phyloP scores from a whole-genome alignment of 2,329 filamentous ascomycete species.

The Trichoderma gracile region DNA sequence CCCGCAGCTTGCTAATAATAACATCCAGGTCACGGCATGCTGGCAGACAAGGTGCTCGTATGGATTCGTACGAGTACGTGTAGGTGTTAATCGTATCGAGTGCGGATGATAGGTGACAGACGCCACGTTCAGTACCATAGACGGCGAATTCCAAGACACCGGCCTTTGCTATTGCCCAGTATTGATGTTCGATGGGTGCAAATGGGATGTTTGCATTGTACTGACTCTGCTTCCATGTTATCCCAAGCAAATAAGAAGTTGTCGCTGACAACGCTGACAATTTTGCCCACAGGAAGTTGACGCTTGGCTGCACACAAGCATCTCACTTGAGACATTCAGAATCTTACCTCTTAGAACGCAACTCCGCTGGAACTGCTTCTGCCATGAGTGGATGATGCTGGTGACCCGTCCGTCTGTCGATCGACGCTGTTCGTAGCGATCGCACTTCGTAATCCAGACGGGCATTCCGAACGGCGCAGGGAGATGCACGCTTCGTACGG shows the following conservation, averaged over 20 bases:
- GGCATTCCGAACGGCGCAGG: not conserved
- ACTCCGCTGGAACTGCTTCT: not conserved
- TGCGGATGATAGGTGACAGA: not conserved
- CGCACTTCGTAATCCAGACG: not conserved
- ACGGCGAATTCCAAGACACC: no score
- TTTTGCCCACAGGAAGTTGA: no score
- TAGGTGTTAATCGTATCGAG: no score
- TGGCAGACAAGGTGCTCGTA: not conserved
- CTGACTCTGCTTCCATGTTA: no score
- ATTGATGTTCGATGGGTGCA: no score
- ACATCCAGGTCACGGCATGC: not conserved
- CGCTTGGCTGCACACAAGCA: no score
- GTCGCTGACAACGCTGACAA: no score
- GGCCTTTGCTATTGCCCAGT: no score
- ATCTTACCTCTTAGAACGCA: not conserved
- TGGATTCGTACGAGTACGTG: no score
- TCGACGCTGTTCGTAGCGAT: not conserved
- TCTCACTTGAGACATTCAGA: not conserved
- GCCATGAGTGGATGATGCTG: not conserved
- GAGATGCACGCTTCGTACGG: not conserved
- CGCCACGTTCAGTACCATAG: not conserved
- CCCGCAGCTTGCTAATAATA: conserved; percentile 2
- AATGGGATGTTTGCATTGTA: no score
- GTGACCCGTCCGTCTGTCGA: no score
- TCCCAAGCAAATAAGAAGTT: no score